Percentiles rank a stretch among this genome's conserved stretches.
Evolutionary conservation across 2,329 filamentous ascomycete species (phyloP).

Genomic region (Fusarium oxysporum): DNA sequence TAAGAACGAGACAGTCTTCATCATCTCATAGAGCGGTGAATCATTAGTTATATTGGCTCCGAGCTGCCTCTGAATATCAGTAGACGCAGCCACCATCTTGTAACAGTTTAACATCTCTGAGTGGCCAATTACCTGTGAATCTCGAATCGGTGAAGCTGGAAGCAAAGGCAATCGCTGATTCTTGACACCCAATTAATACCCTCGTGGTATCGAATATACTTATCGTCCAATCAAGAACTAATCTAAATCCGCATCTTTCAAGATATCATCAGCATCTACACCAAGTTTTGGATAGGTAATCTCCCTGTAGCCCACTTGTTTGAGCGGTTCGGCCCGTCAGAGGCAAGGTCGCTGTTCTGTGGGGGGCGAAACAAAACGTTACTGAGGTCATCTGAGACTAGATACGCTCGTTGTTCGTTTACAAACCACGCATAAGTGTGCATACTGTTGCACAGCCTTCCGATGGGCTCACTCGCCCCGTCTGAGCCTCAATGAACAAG

Average conservation of each 20-base stretch:
- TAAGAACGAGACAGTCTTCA: not conserved
- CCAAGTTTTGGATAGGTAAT: not conserved
- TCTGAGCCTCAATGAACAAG: not conserved
- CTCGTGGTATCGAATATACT: not conserved
- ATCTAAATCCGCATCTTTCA: not conserved
- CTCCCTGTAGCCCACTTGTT: not conserved
- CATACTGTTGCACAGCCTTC: not conserved
- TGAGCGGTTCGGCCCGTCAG: not conserved
- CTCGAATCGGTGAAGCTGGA: not conserved
- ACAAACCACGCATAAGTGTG: not conserved
- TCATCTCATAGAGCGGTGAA: not conserved
- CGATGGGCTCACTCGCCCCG: not conserved
- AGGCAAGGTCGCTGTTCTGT: not conserved
- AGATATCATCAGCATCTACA: not conserved
- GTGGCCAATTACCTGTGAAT: not conserved
- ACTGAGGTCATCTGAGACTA: not conserved
- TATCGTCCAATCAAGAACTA: not conserved
- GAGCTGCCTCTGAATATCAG: not conserved
- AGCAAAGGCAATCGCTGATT: not conserved
- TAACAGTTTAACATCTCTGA: not conserved
- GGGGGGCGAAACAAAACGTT: not conserved
- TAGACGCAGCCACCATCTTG: not conserved
- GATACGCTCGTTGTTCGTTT: not conserved
- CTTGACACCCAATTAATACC: not conserved
- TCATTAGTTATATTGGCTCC: not conserved